These are phyloP conservation scores for Solanum gandarillasii DNA, from an alignment of 257 asterid genomes.

Conservation along the genomic window DNA sequence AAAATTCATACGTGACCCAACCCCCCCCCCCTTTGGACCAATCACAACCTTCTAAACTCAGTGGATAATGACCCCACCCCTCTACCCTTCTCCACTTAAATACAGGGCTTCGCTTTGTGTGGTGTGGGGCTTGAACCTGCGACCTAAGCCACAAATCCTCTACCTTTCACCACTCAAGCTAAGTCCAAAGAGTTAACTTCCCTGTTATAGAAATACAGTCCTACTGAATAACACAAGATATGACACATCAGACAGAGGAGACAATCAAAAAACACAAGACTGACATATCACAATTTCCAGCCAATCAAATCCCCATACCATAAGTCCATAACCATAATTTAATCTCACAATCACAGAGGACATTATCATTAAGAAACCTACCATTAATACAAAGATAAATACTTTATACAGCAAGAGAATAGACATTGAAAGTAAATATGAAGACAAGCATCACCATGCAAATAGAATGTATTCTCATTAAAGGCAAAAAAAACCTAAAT, in stretches of 20 bases:
- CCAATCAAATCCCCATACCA: neutral
- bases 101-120: no score
- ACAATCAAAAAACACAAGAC: neutral
- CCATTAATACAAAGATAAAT: neutral
- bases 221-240: neutral
- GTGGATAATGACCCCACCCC: accelerated
- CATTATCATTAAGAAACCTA: neutral
- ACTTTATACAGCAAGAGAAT: neutral
- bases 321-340: neutral
- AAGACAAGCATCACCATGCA: neutral
- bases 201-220: accelerated
- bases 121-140: neutral
- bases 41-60: neutral
- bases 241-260: neutral
- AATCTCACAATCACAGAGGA: neutral
- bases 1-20: accelerated
- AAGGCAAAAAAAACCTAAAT: neutral
- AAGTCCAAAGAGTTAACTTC: neutral
- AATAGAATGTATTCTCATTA: neutral
- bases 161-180: no score
- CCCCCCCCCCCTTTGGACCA: neutral
- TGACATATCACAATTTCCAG: neutral
- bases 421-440: neutral
- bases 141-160: neutral
- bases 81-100: neutral